Evolutionary conservation across 2,329 filamentous ascomycete species (phyloP).

Genomic region (Onygenales sp.): DNA sequence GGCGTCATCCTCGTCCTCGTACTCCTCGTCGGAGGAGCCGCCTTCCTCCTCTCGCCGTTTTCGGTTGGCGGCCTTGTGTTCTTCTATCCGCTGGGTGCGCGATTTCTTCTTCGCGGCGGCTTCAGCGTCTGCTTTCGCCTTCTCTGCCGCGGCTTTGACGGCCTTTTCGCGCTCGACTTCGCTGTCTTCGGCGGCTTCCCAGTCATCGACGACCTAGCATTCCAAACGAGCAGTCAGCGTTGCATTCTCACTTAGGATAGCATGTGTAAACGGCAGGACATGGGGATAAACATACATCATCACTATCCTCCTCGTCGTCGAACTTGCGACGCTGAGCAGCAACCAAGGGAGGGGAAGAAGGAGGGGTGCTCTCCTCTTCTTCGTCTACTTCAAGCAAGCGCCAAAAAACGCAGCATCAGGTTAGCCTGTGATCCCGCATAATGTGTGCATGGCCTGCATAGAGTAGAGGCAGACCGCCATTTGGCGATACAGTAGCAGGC

Average conservation of each 20-base stretch:
- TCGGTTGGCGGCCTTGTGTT: conserved; percentile 58
- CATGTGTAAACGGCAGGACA: neutral
- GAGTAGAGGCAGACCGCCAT: neutral
- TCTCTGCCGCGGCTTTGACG: conserved; percentile 73
- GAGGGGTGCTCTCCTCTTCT: conserved; percentile 47
- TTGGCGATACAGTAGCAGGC: no score
- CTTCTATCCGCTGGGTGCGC: conserved; percentile 76
- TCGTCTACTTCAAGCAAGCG: conserved; percentile 20
- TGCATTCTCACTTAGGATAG: neutral
- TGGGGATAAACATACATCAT: conserved; percentile 51
- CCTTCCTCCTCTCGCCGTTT: conserved; percentile 50
- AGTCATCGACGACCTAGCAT: conserved; percentile 76
- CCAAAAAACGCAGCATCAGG: neutral
- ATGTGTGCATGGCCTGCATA: neutral
- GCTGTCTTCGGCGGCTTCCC: conserved; percentile 94
- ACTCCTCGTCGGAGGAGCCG: conserved; percentile 48
- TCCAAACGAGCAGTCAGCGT: conserved; percentile 4
- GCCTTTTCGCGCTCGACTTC: conserved; percentile 94
- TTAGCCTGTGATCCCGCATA: conserved; percentile 1
- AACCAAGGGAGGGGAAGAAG: conserved; percentile 36
- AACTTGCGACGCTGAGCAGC: conserved; percentile 58
- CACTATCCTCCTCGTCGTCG: conserved; percentile 81
- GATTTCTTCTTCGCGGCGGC: conserved; percentile 85
- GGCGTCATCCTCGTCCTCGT: conserved; percentile 65
- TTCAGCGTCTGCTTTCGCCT: conserved; percentile 81